Base-by-base conservation (phyloP, 2,329 filamentous ascomycete species). In the Ophiognomonia clavigignenti-juglandacearum region DNA sequence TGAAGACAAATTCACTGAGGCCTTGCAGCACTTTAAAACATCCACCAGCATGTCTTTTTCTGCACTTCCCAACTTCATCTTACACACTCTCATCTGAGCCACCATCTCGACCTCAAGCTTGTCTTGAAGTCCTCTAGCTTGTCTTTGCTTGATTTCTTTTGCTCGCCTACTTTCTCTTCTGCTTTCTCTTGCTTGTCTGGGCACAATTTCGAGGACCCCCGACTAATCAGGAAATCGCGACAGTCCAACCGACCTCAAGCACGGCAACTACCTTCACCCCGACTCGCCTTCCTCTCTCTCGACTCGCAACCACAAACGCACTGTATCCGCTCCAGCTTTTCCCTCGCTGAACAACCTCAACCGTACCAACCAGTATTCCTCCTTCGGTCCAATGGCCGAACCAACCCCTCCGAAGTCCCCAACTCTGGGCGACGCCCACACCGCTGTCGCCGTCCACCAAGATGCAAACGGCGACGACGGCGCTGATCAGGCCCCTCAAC, bases 301-400 rank as follows among this genome's bases (percentile, higher is more conserved):
- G 31, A 48, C 59, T 1, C 66, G 58, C 40, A 56, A 61, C 29
- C 74, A 78, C 57, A 77, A 75, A 56, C 63, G 74, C 48, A 68
- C 74, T 3, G 66, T 68, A 16, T 78, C 75, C 8, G 75, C 73
- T 6, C 74, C 75, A 10, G 65, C 71, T 48, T 70, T 73, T 43
- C 59, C 65, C 8, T 62, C 59, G 5, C 53, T 61, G n/a, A 53
- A 52, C 37, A 19, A 50, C 20, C 43, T 53, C 24, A 39, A 59
- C 47, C 53, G 53, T 36, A 26, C 43, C n/a, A 52, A 54, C 24
- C 52, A 49, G 2, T 56, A 47, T 14, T 50, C 56, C 4, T 50
- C 56, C 3, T 51, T 58, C n/a, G 55, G 55, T 19, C 47, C 51
- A 6, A 59, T 58, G 18, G 52, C 56, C 11, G 63, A 62, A 22